Evolutionary conservation across 108 stramenopile species (phyloP), one percentile per base, ranked within the genome.

Genomic region (Nitzschia palea): DNA sequence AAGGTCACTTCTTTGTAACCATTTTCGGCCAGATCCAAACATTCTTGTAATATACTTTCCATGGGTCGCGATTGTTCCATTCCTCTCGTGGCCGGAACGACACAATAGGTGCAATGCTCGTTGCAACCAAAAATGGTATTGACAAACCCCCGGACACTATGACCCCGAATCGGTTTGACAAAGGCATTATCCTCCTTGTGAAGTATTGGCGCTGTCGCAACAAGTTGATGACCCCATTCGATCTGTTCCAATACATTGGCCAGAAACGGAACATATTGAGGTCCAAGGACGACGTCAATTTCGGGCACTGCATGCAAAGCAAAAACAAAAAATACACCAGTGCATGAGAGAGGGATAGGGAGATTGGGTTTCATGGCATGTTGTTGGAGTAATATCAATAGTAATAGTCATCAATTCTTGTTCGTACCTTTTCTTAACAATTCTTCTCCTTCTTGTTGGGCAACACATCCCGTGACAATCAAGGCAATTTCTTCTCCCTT

Each of bases 391-490:
- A n/a, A n/a, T n/a, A n/a, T n/a, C n/a, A n/a, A n/a, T n/a, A n/a
- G n/a, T n/a, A n/a, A n/a, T n/a, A n/a, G n/a, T n/a, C n/a, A n/a
- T n/a, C n/a, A n/a, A n/a, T n/a, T n/a, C n/a, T n/a, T n/a, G n/a
- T n/a, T n/a, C n/a, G n/a, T n/a, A n/a, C n/a, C n/a, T 31, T 92
- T 78, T 37, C 82, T 55, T 53, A 98, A 67, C 12, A 98, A 59
- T 17, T 68, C 73, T 65, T 95, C 87, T 29, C 95, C 97, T 76
- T 98, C 97, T 71, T 98, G 97, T 66, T 98, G 97, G 4, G 97
- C 97, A 2, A 98, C 97, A 78, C 97, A 98, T 12, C 97, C 97
- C 2, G 97, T 89, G 4, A 98, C 95, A 40, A 96, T 86, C 25
- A 98, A 82, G 29, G 93, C 87, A 51, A 97, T 63, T 66, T 68